These are phyloP conservation scores for Ophiostoma ulmi DNA, from an alignment of 2,329 filamentous ascomycete species.

Conservation along the genomic window DNA sequence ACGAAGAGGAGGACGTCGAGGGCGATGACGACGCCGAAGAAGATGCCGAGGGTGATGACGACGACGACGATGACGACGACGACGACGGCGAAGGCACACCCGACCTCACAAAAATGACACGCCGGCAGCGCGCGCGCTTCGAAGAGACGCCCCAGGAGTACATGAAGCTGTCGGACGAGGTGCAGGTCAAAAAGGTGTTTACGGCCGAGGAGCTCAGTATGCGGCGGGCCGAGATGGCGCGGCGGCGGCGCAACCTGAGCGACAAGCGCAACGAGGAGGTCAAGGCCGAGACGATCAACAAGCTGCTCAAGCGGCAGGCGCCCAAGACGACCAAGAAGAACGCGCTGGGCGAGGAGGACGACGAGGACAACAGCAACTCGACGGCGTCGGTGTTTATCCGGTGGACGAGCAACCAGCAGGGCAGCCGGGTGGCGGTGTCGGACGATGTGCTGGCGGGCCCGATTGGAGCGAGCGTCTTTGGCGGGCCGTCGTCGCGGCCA, in stretches of 20 bases:
- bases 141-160: slow-evolving; percentile 49
- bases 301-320: slow-evolving; percentile 78
- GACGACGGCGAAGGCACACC: slow-evolving; percentile 48
- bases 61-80: slow-evolving; percentile 37
- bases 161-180: slow-evolving; percentile 59
- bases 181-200: slow-evolving; percentile 58
- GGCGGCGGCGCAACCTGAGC: slow-evolving; percentile 56
- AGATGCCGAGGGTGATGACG: slow-evolving; percentile 40
- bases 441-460: slow-evolving; percentile 63
- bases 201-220: slow-evolving; percentile 59
- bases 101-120: slow-evolving; percentile 57
- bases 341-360: slow-evolving; percentile 45
- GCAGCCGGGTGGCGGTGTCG: slow-evolving; percentile 59
- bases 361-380: slow-evolving; percentile 36
- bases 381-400: slow-evolving; percentile 57
- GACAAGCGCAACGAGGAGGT: slow-evolving; percentile 61
- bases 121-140: slow-evolving; percentile 55
- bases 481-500: slow-evolving; percentile 31
- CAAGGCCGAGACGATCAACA: slow-evolving; percentile 87
- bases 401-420: slow-evolving; percentile 64
- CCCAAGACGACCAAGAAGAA: slow-evolving; percentile 61
- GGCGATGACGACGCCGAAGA: slow-evolving; percentile 40
- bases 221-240: slow-evolving; percentile 58
- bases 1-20: slow-evolving; percentile 36
- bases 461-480: slow-evolving; percentile 54